Base-by-base conservation (phyloP, 2,329 filamentous ascomycete genomes). In the Trichoderma koningii region DNA sequence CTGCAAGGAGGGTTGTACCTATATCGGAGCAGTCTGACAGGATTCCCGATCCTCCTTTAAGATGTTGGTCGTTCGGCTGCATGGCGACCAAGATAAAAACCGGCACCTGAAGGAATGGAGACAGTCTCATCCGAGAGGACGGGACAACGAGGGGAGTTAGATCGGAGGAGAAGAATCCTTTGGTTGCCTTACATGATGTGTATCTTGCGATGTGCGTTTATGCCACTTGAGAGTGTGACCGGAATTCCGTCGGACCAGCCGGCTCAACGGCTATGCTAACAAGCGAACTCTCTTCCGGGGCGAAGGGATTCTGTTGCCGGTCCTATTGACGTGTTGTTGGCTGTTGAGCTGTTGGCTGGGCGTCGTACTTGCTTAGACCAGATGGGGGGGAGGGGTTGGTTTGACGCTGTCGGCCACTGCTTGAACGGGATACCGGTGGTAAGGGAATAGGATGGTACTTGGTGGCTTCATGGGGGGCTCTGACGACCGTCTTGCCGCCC, bases 311-410 rank as follows among this genome's bases (percentile, higher is more conserved):
- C 23, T 21, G 34, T 51, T 28, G 12, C 28, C 21, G 14, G 26
- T 3, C 41, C 7, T 61, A n/a, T n/a, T 23, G 42, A 17, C 47
- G 28, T 51, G n/a, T 17, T 23, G 21, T 41, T 61, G 34, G 34
- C 12, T 41, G 38, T 44, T 17, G 57, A 12, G 21, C 47, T 52
- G 57, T 61, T 61, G 57, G 57, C 21, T 52, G 57, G 56, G 15
- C 14, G 10, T 30, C 12, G 23, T 50, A 15, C 30, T 28, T 51
- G 34, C 21, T 61, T 42, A 19, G 30, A 34, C 47, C 21, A 52
- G 23, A 42, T 47, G n/a, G 17, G 41, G 38, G 38, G 19, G 23
- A 38, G 38, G 50, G 30, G 50, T n/a, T 28, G 41, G 12, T n/a
- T 21, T 12, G 23, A 51, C 7, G 15, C 21, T 5, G 47, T 38